Percentiles rank a stretch among this genome's conserved stretches.
These are phyloP conservation scores for Amaranthus hypochondriacus DNA, from an alignment of 148 eudicot species.

Conservation along the genomic window DNA sequence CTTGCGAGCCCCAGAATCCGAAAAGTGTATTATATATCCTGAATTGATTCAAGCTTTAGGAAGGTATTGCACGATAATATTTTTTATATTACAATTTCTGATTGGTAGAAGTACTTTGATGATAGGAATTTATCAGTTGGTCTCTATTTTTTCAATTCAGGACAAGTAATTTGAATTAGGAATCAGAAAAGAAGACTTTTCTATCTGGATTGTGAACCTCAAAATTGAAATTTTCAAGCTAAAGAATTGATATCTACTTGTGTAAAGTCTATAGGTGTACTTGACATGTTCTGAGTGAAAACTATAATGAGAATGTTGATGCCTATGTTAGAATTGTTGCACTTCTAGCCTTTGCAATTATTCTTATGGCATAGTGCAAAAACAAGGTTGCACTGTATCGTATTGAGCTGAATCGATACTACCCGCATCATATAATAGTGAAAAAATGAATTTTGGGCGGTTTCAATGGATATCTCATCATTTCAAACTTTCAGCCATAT, in stretches of 20 bases:
- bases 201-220: background rate
- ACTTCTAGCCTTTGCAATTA: too few relatives aligned
- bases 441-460: too few relatives aligned
- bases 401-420: too few relatives aligned
- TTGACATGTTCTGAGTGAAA: background rate
- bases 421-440: too few relatives aligned
- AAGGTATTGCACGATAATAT: slow-evolving; percentile 44
- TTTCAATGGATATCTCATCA: too few relatives aligned
- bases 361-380: too few relatives aligned
- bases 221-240: background rate
- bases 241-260: background rate
- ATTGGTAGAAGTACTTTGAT: background rate
- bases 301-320: background rate
- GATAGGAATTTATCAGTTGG: background rate
- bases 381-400: too few relatives aligned
- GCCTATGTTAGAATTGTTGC: background rate
- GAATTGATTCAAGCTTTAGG: slow-evolving; percentile 70
- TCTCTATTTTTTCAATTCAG: background rate
- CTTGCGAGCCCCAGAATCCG: slow-evolving; percentile 61
- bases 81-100: background rate
- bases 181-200: background rate
- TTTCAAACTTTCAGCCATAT: too few relatives aligned
- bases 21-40: slow-evolving; percentile 58
- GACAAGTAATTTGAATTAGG: background rate
- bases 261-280: background rate